Base-by-base conservation (phyloP, 441 rosid genomes). In the Iberis amara region DNA sequence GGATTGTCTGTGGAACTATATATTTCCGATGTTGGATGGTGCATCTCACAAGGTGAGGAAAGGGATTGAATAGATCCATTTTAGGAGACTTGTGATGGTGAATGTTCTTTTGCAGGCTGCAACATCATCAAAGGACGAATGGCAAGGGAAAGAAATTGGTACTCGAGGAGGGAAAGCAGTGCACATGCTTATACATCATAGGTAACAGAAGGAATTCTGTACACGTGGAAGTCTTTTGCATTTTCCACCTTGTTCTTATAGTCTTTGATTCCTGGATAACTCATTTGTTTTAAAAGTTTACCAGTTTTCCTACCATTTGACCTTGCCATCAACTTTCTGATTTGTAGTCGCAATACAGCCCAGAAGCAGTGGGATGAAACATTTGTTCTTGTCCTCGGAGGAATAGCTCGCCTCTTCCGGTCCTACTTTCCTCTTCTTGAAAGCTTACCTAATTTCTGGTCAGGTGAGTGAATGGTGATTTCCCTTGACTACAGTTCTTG, bases 311-410 rank as follows among this genome's bases (percentile, higher is more conserved):
- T 7, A 55, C 8, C 54, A 28, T 13, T 52, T 13, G 37, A 59
- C 51, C 27, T 59, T 31, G 35, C 37, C 45, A 32, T 50, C 59
- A 32, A 28, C 45, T 37, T 62, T 30, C 52, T 47, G 41, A 54
- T 68, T 62, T 79, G 65, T 83, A 94, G 99, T 74, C 97, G 97
- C 63, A 94, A 94, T 77, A 80, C 97, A 15, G 94, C 86, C 71
- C 99, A 94, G 73, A 94, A 94, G 68, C 97, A 89, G 64, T 94
- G 99, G 99, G 99, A 85, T 81, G 97, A 94, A 73, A 94, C 99
- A 18, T 83, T 94, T 57, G 97, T 89, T 14, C 83, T 89, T 38
- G 97, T 94, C 73, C 89, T 94, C 56, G 83, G 97, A 63, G 97
- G 99, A 69, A 78, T 89, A 72, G 86, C 96, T 43, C 96, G 99